Evolutionary conservation across 352 stramenopile genomes (phyloP).

Genomic region (Pythium folliculosum): DNA sequence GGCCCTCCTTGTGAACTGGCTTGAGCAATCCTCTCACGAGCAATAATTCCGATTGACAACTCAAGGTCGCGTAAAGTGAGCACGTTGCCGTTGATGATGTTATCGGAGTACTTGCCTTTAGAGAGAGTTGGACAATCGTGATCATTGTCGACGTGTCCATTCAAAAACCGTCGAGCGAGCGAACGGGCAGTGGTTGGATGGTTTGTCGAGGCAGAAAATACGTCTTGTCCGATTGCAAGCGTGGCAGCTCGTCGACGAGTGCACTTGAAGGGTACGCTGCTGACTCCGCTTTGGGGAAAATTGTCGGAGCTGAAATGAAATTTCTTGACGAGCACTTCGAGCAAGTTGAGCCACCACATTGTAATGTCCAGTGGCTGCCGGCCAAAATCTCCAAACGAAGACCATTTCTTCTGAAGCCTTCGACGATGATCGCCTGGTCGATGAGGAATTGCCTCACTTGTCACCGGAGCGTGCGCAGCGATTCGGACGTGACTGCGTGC

Average conservation of each 20-base stretch:
- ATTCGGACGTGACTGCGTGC: slow-evolving; percentile 20
- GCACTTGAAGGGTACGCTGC: slow-evolving; percentile 28
- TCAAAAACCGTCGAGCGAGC: slow-evolving; percentile 44
- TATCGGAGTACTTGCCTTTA: not conserved
- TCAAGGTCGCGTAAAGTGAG: slow-evolving; percentile 15
- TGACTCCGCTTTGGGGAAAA: not conserved
- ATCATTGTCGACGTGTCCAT: slow-evolving; percentile 3
- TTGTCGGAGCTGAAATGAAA: slow-evolving; percentile 39
- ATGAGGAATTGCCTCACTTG: not conserved
- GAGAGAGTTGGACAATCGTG: slow-evolving; percentile 13
- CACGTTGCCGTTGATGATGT: not conserved
- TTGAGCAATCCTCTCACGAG: not conserved
- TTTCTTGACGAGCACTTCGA: slow-evolving; percentile 41
- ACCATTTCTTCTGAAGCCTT: slow-evolving; percentile 25
- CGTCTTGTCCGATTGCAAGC: slow-evolving; percentile 24
- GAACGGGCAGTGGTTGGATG: not conserved
- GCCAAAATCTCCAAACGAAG: slow-evolving; percentile 26
- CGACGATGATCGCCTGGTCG: not conserved
- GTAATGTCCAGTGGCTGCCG: slow-evolving; percentile 18
- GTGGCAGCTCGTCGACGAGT: slow-evolving; percentile 35
- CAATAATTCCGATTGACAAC: not conserved
- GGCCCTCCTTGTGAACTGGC: not conserved
- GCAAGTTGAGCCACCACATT: slow-evolving; percentile 33
- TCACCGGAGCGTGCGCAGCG: not conserved
- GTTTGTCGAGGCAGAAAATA: slow-evolving; percentile 5